phyloP scores from a whole-genome alignment of 1,139 yeast genomes.

The Blastobotrys niveus region DNA sequence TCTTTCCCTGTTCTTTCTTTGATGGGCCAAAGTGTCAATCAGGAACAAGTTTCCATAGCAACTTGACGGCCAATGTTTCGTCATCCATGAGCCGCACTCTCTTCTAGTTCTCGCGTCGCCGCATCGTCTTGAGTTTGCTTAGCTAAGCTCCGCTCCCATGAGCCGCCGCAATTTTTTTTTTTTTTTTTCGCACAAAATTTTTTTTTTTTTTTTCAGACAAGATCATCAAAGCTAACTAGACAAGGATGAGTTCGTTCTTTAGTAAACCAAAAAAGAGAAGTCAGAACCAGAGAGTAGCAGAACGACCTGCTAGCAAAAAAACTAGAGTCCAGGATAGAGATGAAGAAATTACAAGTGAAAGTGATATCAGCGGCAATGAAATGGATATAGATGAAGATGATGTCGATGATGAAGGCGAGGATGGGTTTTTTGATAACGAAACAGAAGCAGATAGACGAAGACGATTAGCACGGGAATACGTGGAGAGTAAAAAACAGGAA shows the following conservation, averaged over 20 bases:
- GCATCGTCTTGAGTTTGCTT: no score
- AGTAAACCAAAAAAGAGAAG: conserved; percentile 26
- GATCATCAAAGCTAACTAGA: conserved; percentile 1
- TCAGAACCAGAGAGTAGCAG: conserved; percentile 9
- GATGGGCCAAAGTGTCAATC: no score
- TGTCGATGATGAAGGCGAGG: conserved; percentile 26
- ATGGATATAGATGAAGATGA: conserved; percentile 14
- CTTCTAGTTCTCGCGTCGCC: no score
- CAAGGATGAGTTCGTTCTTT: conserved; percentile 32
- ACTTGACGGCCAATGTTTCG: no score
- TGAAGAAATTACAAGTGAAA: conserved; percentile 32
- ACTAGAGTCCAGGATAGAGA: conserved; percentile 18
- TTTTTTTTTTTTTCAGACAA: background rate
- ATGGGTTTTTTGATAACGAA: conserved; percentile 50
- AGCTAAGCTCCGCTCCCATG: no score
- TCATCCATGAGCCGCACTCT: no score
- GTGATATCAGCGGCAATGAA: conserved; percentile 19
- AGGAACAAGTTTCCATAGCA: no score
- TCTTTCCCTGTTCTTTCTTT: no score
- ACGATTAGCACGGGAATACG: conserved; percentile 86
- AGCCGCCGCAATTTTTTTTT: background rate
- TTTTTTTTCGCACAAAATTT: background rate
- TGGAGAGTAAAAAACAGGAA: conserved; percentile 67
- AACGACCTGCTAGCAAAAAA: conserved; percentile 6
- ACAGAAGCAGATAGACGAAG: conserved; percentile 91